phyloP scores from a whole-genome alignment of 1,284 basidiomycete species.

The Calocybe gambosa region DNA sequence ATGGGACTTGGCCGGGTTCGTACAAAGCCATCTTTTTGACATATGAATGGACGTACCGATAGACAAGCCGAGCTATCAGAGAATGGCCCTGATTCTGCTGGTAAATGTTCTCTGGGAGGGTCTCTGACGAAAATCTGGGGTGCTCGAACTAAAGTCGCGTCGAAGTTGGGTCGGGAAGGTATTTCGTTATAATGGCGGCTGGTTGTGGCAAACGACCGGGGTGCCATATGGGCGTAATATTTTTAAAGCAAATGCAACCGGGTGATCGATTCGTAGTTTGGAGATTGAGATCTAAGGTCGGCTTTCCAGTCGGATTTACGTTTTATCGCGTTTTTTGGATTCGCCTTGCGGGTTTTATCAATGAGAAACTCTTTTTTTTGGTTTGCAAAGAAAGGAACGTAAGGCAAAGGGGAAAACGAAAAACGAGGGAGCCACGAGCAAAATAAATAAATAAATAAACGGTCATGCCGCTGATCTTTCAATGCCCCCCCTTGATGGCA shows the following conservation, averaged over 20 bases:
- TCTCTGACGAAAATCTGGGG: conserved; percentile 16
- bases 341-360: background rate
- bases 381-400: background rate
- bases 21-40: conserved; percentile 10
- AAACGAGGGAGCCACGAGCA: background rate
- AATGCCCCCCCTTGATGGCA: conserved; percentile 14
- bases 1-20: conserved; percentile 5
- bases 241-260: conserved; percentile 6
- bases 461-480: conserved; percentile 1
- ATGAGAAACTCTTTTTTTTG: no score
- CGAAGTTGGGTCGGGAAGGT: conserved; percentile 1
- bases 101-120: conserved; percentile 16
- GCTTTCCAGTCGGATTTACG: conserved; percentile 4
- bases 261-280: conserved; percentile 15
- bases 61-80: conserved; percentile 13
- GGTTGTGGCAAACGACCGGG: conserved; percentile 11
- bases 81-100: conserved; percentile 10
- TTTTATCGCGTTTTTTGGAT: background rate
- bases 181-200: conserved; percentile 11
- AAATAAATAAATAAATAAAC: conserved; percentile 7
- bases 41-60: conserved; percentile 13
- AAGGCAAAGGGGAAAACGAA: conserved; percentile 4
- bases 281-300: conserved; percentile 8
- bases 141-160: conserved; percentile 4
- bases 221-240: conserved; percentile 20